Evolutionary conservation across 116 monocot genomes (phyloP), one percentile per base, ranked within the genome.

Genomic region (Dioscorea cayenensis): DNA sequence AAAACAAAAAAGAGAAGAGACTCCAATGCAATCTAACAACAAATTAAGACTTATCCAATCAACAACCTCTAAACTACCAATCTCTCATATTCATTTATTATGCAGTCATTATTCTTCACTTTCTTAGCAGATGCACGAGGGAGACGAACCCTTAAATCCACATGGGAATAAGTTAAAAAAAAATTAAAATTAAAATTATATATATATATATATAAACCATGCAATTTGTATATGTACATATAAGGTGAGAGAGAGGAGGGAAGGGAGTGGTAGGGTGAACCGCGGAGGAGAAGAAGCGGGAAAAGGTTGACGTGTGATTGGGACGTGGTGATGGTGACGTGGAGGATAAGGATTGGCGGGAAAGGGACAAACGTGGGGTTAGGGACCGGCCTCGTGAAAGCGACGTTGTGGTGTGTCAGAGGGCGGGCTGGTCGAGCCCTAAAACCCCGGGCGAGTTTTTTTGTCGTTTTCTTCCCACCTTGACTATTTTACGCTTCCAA

Each of bases 91-190:
- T 35, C 18, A 14, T 35, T 35, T 17, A 6, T 65, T 65, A 29
- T 32, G 32, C 35, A 7, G 25, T 14, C 11, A 32, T 32, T 65
- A 14, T 65, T 35, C 35, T 65, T 35, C 11, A 14, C 17, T 29
- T 35, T 65, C 65, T 65, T 65, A 35, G 65, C 65, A 65, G 65
- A 65, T 27, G 65, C 35, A 65, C 65, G 65, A 65, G 65, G 65
- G 32, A 59, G 32, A 32, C 3, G 32, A 32, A 32, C 4, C 32
- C 32, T 32, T 32, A 2, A 32, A 65, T 65, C 65, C 65, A 65
- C 28, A 28, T 65, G 16, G 32, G 1, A 35, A 65, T 14, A 16
- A 65, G 65, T 36, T 32, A 14, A 16, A 21, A 61, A 28, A 35
- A 35, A 16, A 4, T 35, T 0, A 65, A 0, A 16, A 35, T 14